Conservation (phyloP, 2,329 filamentous ascomycete genomes). For the Fusarium pininemorale region DNA sequence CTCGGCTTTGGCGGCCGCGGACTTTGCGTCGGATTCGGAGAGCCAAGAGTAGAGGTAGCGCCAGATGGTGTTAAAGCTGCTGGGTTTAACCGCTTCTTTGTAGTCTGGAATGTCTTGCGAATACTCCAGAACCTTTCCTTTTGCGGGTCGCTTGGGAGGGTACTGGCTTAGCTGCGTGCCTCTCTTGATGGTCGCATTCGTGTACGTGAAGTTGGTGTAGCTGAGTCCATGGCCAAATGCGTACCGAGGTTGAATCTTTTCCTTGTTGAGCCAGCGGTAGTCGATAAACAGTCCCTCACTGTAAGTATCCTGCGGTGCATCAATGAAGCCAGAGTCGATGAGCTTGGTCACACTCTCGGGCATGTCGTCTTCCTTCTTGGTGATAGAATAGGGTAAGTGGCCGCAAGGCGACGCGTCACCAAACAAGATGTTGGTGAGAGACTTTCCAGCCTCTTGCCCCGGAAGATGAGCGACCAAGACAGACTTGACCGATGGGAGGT, state of each 20-base stretch:
- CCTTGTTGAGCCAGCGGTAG: constrained; percentile 87
- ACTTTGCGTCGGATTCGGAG: constrained; percentile 49
- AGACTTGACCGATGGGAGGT: constrained; percentile 78
- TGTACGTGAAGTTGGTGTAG: constrained; percentile 77
- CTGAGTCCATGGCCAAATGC: constrained; percentile 89
- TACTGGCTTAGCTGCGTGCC: constrained; percentile 54
- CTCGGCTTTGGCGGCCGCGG: constrained; percentile 49
- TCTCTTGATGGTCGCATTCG: constrained; percentile 58
- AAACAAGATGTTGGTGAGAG: constrained; percentile 81
- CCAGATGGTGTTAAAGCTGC: constrained; percentile 65
- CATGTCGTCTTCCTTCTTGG: constrained; percentile 74
- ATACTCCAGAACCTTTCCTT: constrained; percentile 56
- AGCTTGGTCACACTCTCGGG: constrained; percentile 63
- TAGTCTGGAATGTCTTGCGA: constrained; percentile 61
- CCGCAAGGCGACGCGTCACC: constrained; percentile 80
- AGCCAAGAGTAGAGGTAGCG: constrained; percentile 79
- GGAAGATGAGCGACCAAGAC: constrained; percentile 87
- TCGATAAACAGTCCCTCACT: constrained; percentile 86
- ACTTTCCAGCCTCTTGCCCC: constrained; percentile 86
- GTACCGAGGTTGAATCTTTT: constrained; percentile 77
- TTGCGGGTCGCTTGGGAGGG: constrained; percentile 47
- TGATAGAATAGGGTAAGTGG: constrained; percentile 89
- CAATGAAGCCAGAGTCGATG: constrained; percentile 59
- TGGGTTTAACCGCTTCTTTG: constrained; percentile 66
- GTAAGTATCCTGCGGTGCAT: constrained; percentile 84